phyloP scores from a whole-genome alignment of 805 yeast genomes.

The Yarrowia sp. region DNA sequence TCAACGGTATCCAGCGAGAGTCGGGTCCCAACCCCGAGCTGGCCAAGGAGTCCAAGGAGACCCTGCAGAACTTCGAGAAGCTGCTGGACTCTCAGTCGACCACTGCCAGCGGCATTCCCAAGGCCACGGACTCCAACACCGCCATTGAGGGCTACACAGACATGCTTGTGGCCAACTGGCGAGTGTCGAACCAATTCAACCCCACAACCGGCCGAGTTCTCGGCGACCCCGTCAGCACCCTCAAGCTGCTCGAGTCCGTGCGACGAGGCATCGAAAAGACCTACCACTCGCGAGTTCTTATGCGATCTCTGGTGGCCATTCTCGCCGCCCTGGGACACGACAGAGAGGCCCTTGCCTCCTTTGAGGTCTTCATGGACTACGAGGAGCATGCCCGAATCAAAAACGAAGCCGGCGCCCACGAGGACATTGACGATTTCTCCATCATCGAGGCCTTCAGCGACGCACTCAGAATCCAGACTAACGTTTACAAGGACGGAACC shows the following conservation, averaged over 20 bases:
- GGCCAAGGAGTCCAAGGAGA: constrained; percentile 40
- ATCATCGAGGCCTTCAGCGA: constrained; percentile 41
- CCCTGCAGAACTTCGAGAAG: constrained; percentile 40
- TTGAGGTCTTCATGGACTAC: constrained; percentile 47
- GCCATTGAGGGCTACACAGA: constrained; percentile 44
- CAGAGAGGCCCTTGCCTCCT: constrained; percentile 49
- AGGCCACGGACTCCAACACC: constrained; percentile 43
- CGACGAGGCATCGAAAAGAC: constrained; percentile 44
- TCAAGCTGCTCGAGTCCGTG: constrained; percentile 41
- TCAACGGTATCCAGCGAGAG: constrained; percentile 37
- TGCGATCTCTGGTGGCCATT: constrained; percentile 48
- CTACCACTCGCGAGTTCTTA: constrained; percentile 49
- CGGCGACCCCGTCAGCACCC: constrained; percentile 40
- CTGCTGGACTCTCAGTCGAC: constrained; percentile 40
- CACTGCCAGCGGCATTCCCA: constrained; percentile 40
- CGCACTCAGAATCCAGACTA: constrained; percentile 41
- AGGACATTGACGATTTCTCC: constrained; percentile 43
- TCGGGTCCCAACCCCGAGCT: constrained; percentile 32
- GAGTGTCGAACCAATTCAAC: constrained; percentile 36
- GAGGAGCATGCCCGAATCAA: constrained; percentile 46
- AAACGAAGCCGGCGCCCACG: constrained; percentile 45
- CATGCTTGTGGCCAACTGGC: constrained; percentile 44
- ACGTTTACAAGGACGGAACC: constrained; percentile 40
- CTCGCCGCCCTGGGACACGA: constrained; percentile 45
- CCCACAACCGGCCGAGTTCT: constrained; percentile 40